These are phyloP conservation scores for Scleroderma bovista DNA, from an alignment of 768 basidiomycete species.

Conservation along the genomic window DNA sequence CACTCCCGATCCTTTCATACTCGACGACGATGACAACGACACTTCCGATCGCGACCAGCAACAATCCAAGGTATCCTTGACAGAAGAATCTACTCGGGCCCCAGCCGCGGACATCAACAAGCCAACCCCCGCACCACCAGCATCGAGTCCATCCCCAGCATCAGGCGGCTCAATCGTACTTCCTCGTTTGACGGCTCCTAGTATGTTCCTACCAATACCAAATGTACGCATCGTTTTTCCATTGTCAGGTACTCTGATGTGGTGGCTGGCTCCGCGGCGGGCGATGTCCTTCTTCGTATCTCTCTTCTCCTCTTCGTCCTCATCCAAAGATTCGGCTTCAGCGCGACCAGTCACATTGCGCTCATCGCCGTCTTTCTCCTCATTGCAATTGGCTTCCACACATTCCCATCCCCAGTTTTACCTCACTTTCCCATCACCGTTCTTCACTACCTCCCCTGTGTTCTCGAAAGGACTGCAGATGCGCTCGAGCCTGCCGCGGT, in stretches of 20 bases:
- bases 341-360: background rate
- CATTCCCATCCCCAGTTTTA: slow-evolving; percentile 1
- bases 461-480: background rate
- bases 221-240: slow-evolving; percentile 61
- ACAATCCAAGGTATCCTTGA: slow-evolving; percentile 3
- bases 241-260: slow-evolving; percentile 48
- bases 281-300: slow-evolving; percentile 32
- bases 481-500: slow-evolving; percentile 2
- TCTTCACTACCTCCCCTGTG: slow-evolving; percentile 3
- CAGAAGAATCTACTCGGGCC: slow-evolving; percentile 41
- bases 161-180: slow-evolving; percentile 40
- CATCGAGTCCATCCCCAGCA: slow-evolving; percentile 39
- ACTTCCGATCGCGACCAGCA: slow-evolving; percentile 29
- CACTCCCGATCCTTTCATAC: slow-evolving; percentile 52
- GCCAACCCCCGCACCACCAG: slow-evolving; percentile 43
- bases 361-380: slow-evolving; percentile 1
- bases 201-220: slow-evolving; percentile 85
- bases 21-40: slow-evolving; percentile 49
- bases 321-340: background rate
- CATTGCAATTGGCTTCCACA: background rate
- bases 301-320: slow-evolving; percentile 27
- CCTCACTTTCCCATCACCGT: slow-evolving; percentile 2
- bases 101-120: slow-evolving; percentile 44
- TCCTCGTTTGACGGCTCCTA: slow-evolving; percentile 63
- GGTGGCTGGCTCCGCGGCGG: slow-evolving; percentile 46